phyloP scores from a whole-genome alignment of 345 rosid genomes.

The Salix exigua region DNA sequence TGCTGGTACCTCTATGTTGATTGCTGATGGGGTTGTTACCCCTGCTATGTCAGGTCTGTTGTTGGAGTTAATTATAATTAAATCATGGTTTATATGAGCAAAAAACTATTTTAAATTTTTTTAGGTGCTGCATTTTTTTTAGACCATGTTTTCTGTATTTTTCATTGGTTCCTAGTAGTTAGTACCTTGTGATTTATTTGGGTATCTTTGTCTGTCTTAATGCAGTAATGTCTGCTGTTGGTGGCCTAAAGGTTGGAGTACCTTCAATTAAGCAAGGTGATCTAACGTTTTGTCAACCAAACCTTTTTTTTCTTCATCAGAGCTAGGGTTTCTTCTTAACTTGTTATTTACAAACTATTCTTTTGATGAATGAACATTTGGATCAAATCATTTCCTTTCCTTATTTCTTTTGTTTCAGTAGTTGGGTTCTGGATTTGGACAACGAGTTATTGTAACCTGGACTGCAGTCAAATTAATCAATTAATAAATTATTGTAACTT shows the following conservation, averaged over 20 bases:
- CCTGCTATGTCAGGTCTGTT: conserved; percentile 99
- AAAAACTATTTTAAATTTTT: background rate
- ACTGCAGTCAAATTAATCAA: background rate
- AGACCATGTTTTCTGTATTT: background rate
- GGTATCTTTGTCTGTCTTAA: conserved; percentile 16
- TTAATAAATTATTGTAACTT: background rate
- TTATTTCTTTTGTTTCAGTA: background rate
- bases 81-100: background rate
- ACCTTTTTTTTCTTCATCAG: background rate
- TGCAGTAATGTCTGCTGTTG: conserved; percentile 96
- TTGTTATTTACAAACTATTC: background rate
- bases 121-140: background rate
- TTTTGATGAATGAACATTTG: background rate
- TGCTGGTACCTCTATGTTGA: conserved; percentile 97
- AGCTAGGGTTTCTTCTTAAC: background rate
- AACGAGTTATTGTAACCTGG: background rate
- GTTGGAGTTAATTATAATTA: background rate
- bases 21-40: conserved; percentile 96
- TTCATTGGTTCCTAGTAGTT: background rate
- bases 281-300: background rate
- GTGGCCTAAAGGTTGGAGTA: conserved; percentile 86
- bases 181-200: background rate
- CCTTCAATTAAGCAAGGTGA: conserved; percentile 74
- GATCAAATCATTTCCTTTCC: background rate
- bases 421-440: background rate